Conservation (phyloP, 768 basidiomycete species). For the Krasilnikovozyma curviuscula region DNA sequence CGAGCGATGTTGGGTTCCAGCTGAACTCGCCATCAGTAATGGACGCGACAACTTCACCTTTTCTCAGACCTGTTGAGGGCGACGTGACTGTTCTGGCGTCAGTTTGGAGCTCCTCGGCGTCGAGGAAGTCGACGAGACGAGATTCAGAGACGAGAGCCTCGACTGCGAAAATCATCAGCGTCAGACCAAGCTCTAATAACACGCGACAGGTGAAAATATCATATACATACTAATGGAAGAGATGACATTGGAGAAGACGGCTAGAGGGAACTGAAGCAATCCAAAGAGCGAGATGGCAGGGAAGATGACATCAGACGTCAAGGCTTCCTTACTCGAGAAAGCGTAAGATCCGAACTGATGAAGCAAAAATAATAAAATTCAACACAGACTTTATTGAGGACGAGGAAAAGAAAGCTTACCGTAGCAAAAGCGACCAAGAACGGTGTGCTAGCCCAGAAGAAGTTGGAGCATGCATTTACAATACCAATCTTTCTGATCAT, state of each 20-base stretch:
- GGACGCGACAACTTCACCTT: constrained; percentile 40
- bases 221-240: neutral
- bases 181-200: neutral
- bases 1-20: constrained; percentile 42
- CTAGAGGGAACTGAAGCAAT: constrained; percentile 52
- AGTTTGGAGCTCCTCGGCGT: constrained; percentile 55
- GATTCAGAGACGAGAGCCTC: constrained; percentile 68
- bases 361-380: constrained; percentile 44
- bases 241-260: constrained; percentile 22
- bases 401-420: neutral
- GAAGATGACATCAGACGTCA: constrained; percentile 84
- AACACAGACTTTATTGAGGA: constrained; percentile 32
- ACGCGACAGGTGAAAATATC: neutral
- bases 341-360: constrained; percentile 31
- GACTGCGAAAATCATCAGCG: constrained; percentile 36
- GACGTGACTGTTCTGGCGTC: constrained; percentile 43
- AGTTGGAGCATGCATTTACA: constrained; percentile 29
- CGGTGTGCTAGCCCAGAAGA: constrained; percentile 24
- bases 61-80: constrained; percentile 1
- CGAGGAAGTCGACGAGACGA: constrained; percentile 56
- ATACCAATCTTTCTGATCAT: constrained; percentile 71
- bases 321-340: constrained; percentile 31
- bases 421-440: constrained; percentile 23
- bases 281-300: constrained; percentile 84
- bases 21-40: constrained; percentile 61